Evolutionary conservation across 2,329 filamentous ascomycete genomes (phyloP).

Genomic region (Hypoxylon sp.): DNA sequence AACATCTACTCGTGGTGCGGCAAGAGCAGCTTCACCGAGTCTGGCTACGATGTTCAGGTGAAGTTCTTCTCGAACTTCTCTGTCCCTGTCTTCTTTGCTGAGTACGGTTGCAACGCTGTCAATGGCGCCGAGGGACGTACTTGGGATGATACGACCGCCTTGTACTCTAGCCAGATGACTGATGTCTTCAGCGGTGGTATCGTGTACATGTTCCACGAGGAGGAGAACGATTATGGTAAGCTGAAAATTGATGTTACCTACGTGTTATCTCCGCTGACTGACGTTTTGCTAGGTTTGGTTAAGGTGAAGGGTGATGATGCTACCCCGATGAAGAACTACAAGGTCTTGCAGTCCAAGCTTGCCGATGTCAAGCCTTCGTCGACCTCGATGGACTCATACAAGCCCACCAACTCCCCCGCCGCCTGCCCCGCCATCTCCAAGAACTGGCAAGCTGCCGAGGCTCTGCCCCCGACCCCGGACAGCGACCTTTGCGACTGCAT

Average conservation of each 20-base stretch:
- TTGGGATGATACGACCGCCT: constrained; percentile 74
- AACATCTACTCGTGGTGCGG: constrained; percentile 92
- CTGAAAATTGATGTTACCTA: not conserved
- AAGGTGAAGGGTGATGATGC: constrained; percentile 60
- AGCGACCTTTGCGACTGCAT: constrained; percentile 75
- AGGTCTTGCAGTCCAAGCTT: constrained; percentile 68
- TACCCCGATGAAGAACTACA: constrained; percentile 70
- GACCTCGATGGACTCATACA: constrained; percentile 68
- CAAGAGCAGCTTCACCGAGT: constrained; percentile 68
- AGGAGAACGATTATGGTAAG: constrained; percentile 73
- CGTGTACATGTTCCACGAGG: constrained; percentile 86
- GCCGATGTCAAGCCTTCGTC: constrained; percentile 65
- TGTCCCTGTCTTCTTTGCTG: constrained; percentile 82
- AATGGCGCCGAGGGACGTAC: constrained; percentile 62
- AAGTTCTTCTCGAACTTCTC: constrained; percentile 76
- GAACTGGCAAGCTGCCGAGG: constrained; percentile 67
- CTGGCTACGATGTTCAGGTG: constrained; percentile 75
- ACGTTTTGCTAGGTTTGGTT: constrained; percentile 54
- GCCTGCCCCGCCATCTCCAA: constrained; percentile 67
- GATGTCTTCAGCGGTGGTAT: constrained; percentile 80
- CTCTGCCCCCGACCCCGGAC: constrained; percentile 77
- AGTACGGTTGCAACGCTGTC: constrained; percentile 78
- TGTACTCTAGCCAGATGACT: constrained; percentile 75
- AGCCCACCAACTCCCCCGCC: constrained; percentile 68
- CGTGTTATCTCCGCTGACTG: not conserved